Evolutionary conservation across 805 yeast genomes (phyloP), one percentile per base, ranked within the genome.

Genomic region (Candida pini): DNA sequence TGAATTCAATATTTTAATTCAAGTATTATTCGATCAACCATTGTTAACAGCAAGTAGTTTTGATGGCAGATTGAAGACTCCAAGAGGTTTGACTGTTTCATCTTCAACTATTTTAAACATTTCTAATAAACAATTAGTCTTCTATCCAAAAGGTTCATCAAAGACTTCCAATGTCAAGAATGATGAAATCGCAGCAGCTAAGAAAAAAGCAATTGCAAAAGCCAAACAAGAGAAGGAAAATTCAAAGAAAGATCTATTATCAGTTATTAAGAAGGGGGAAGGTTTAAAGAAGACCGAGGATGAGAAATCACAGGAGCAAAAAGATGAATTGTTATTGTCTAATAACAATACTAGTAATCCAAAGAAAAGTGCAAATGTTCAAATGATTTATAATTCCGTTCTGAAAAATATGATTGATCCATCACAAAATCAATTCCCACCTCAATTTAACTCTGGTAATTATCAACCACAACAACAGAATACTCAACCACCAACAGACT

Each of bases 21-120:
- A 83, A 43, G 79, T 92, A 33, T 58, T 92, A 24, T 92, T 90
- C 68, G 99, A 92, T 53, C 62, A 71, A 37, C 84, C 89, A 26
- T 67, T 90, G 36, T 67, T 88, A 33, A 83, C 92, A 30, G 97
- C 97, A 48, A 81, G 78, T 53, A 76, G 71, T 18, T 68, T 92
- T 63, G 84, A 78, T 46, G 95, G 95, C 5, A 76, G 85, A 54
- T 67, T 88, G 49, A 63, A 62, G 34, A 73, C 90, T 5, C 82
- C 78, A 49, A 78, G 98, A 52, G 98, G 97, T 14, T 60, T 87
- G 46, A 76, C 82, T 17, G 75, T 92, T 35, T 95, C 85, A 44
- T 78, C 95, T 0, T 77, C 90, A 0, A 69, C 85, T 35, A 78
- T 92, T 23, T 69, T 92, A 60, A 92, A 92, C 54, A 53, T 90